Evolutionary conservation across 331 rosid species (phyloP), one percentile per base, ranked within the genome.

Genomic region (Pyracantha coccinea): DNA sequence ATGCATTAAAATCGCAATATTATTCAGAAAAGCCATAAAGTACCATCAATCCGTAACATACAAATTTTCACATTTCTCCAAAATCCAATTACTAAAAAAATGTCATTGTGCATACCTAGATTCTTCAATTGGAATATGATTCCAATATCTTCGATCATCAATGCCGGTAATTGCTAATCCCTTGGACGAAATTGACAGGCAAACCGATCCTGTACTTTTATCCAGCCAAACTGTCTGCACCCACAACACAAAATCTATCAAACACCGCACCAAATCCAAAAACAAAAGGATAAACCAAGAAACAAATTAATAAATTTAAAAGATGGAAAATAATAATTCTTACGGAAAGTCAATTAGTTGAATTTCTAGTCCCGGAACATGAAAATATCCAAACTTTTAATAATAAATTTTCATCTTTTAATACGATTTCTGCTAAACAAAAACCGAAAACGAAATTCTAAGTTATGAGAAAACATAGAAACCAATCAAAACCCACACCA

Each of bases 131-230:
- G 89, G 83, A 62, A 95, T 85, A 73, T 80, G 83, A 65, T 89
- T 95, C 99, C 99, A 95, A 82, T 95, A 95, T 81, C 99, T 89
- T 7, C 97, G 81, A 81, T 95, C 99, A 81, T 90, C 97, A 71
- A 95, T 90, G 68, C 97, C 97, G 0, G 99, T 95, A 33, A 95
- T 90, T 12, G 92, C 86, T 64, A 95, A 81, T 31, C 95, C 99
- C 84, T 87, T 90, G 0, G 91, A 86, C 28, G 99, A 84, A 73
- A 95, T 69, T 14, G 89, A 85, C 83, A 95, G 23, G 78, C 96
- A 95, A 59, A 85, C 82, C 73, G 89, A 83, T 20, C 97, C 97
- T 12, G 88, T 78, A 75, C 86, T 68, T 74, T 88, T 88, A 79
- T 95, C 92, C 86, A 95, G 70, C 99, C 99, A 95, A 74, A 89